Percentiles rank a stretch among this genome's conserved stretches.
Evolutionary conservation across 2,329 filamentous ascomycete genomes (phyloP).

Genomic region (Madurella mycetomatis): DNA sequence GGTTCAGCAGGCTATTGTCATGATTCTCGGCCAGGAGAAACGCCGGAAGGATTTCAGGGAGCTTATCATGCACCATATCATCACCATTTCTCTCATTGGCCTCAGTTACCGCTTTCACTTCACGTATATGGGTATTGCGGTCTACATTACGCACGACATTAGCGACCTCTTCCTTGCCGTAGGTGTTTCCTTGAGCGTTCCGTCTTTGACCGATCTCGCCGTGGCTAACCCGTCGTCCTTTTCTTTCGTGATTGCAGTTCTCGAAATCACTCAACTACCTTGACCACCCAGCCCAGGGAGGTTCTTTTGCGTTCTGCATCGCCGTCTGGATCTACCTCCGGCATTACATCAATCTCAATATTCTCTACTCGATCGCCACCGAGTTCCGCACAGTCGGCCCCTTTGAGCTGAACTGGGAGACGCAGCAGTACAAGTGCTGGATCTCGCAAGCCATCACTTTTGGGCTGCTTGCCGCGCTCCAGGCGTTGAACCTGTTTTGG

Average conservation of each 20-base stretch:
- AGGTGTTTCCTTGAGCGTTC: not conserved
- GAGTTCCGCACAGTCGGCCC: not conserved
- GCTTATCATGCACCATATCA: constrained; percentile 67
- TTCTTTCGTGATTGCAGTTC: not conserved
- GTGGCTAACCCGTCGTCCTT: not conserved
- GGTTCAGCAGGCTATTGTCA: constrained; percentile 67
- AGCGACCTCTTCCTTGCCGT: constrained; percentile 26
- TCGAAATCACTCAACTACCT: not conserved
- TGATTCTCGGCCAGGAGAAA: constrained; percentile 65
- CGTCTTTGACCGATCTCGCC: not conserved
- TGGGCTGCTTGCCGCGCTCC: not conserved
- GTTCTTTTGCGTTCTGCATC: not conserved
- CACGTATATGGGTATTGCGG: constrained; percentile 67
- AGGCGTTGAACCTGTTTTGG: not conserved
- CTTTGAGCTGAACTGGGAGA: not conserved
- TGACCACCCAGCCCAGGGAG: not conserved
- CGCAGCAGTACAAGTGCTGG: not conserved
- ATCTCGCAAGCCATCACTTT: not conserved
- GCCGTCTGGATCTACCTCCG: not conserved
- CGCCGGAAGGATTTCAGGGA: constrained; percentile 72
- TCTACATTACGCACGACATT: constrained; percentile 72
- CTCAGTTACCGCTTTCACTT: constrained; percentile 73
- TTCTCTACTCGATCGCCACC: not conserved
- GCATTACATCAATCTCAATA: not conserved
- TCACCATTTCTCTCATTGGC: constrained; percentile 63